phyloP scores from a whole-genome alignment of 2,329 filamentous ascomycete genomes.

The Paraphoma chrysanthemicola region DNA sequence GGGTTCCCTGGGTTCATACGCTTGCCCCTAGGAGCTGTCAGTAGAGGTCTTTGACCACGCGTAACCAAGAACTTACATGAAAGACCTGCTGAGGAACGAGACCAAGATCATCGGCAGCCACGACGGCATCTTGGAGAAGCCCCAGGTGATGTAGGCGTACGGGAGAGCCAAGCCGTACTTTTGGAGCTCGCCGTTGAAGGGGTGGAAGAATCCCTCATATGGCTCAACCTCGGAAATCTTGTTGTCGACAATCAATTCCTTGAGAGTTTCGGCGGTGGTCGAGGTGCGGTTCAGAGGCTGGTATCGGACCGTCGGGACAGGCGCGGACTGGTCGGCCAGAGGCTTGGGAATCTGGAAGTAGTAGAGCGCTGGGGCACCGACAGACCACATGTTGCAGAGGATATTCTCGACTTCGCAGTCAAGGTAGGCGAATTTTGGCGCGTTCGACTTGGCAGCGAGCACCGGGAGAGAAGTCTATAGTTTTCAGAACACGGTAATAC shows the following conservation, averaged over 20 bases:
- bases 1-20: slow-evolving; percentile 25
- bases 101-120: slow-evolving; percentile 82
- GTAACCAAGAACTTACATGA: slow-evolving; percentile 68
- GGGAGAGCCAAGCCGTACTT: slow-evolving; percentile 69
- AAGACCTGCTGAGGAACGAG: slow-evolving; percentile 73
- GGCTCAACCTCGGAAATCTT: slow-evolving; percentile 58
- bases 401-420: slow-evolving; percentile 78
- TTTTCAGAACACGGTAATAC: slow-evolving; percentile 2
- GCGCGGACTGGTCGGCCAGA: slow-evolving; percentile 68
- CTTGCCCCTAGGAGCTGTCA: slow-evolving; percentile 25
- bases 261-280: slow-evolving; percentile 68
- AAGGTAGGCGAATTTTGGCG: slow-evolving; percentile 72
- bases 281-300: slow-evolving; percentile 74
- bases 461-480: slow-evolving; percentile 66
- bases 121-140: slow-evolving; percentile 64
- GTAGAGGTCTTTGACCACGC: too few species aligned
- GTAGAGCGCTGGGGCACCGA: slow-evolving; percentile 70
- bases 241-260: slow-evolving; percentile 66
- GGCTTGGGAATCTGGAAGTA: slow-evolving; percentile 67
- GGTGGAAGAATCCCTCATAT: slow-evolving; percentile 76
- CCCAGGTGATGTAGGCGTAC: slow-evolving; percentile 72
- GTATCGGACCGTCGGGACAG: slow-evolving; percentile 68
- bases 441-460: slow-evolving; percentile 65
- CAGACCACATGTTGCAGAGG: slow-evolving; percentile 77
- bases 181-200: slow-evolving; percentile 72